phyloP scores from a whole-genome alignment of 257 asterid species.

The Fraxinus pennsylvanica region DNA sequence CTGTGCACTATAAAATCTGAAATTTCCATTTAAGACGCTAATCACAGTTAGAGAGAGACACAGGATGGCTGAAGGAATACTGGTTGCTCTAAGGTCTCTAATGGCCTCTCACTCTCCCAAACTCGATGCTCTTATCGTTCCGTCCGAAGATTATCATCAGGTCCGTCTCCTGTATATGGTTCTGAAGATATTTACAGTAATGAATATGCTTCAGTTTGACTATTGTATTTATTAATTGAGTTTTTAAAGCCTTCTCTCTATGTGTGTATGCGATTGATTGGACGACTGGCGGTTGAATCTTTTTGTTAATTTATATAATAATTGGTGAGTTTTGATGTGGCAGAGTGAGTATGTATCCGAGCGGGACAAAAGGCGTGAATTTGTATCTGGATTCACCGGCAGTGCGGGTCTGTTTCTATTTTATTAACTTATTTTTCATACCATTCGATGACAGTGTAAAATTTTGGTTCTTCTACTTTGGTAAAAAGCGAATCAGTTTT shows the following conservation, averaged over 20 bases:
- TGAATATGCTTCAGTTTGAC: not conserved
- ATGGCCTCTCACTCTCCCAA: conserved; percentile 86
- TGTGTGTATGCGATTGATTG: not conserved
- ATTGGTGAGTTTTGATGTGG: conserved; percentile 31
- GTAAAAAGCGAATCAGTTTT: not conserved
- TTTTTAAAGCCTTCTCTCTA: not conserved
- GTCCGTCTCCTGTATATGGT: conserved; percentile 33
- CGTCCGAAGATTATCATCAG: conserved; percentile 98
- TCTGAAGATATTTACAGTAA: not conserved
- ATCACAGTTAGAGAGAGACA: not conserved
- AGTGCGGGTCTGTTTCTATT: conserved; percentile 72
- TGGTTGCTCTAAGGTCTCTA: conserved; percentile 66
- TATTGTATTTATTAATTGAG: not conserved
- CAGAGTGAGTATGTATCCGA: conserved; percentile 96
- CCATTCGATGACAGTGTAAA: not conserved
- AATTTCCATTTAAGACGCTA: not conserved
- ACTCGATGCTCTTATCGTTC: conserved; percentile 78
- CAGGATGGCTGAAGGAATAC: conserved; percentile 57
- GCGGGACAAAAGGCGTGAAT: conserved; percentile 79
- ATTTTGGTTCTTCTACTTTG: not conserved
- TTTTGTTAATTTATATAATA: conserved; percentile 12
- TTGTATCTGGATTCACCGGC: conserved; percentile 91
- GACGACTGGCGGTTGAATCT: not conserved
- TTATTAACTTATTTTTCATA: not conserved
- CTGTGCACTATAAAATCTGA: not conserved